These are phyloP conservation scores for Eucalyptus polybractea DNA, from an alignment of 345 rosid species.

Conservation along the genomic window DNA sequence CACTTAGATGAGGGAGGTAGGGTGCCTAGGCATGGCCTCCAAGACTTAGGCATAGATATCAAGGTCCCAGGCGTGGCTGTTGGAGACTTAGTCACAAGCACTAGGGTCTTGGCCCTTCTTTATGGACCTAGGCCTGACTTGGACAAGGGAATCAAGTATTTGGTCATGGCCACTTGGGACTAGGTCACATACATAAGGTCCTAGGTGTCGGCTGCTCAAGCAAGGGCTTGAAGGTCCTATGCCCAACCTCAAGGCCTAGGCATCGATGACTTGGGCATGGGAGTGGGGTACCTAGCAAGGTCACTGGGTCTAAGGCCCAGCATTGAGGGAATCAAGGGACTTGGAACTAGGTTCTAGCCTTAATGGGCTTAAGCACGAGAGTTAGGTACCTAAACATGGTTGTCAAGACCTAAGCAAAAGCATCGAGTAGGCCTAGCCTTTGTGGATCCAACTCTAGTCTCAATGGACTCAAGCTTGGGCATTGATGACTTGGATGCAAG, in stretches of 20 bases:
- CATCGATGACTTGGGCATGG: background rate
- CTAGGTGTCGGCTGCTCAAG: background rate
- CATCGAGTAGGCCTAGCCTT: background rate
- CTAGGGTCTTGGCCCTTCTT: background rate
- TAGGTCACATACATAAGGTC: background rate
- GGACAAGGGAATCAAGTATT: background rate
- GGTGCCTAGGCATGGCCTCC: background rate
- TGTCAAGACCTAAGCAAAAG: background rate
- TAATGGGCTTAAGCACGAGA: background rate
- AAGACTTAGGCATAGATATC: fast-evolving
- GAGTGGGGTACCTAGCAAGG: background rate
- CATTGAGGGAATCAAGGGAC: background rate
- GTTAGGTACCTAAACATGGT: background rate
- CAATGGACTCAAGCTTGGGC: background rate
- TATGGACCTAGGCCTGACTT: background rate
- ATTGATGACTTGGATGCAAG: background rate
- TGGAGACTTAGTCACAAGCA: background rate
- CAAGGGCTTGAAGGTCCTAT: background rate
- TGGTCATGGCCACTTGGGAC: background rate
- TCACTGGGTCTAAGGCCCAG: background rate
- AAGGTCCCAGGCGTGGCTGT: fast-evolving
- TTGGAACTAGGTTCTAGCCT: background rate
- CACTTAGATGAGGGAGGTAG: background rate
- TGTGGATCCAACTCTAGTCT: background rate
- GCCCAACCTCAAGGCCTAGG: background rate